Base-by-base conservation (phyloP, 2,329 filamentous ascomycete species). In the Bipolaris victoriae region DNA sequence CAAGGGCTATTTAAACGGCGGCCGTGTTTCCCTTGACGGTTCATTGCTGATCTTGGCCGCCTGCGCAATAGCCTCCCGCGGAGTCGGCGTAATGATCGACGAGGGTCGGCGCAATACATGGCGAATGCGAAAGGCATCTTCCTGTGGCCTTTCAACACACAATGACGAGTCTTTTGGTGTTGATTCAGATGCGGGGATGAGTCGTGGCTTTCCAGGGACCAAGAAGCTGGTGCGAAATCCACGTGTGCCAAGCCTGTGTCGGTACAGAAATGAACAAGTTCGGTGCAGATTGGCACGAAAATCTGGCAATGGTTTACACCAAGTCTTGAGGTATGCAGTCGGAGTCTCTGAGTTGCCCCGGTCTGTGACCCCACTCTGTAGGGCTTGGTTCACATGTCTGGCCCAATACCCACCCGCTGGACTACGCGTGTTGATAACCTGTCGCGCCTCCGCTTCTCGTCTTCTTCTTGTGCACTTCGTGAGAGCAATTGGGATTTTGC, bases 231-330 rank as follows among this genome's bases (percentile, higher is more conserved):
- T 55, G 58, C 55, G 15, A 53, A 56, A 55, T 5, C 58, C 65
- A 67, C 64, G 60, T 64, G 65, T 60, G 57, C 57, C 57, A 41
- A 55, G 56, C 48, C 55, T 43, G 45, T 31, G 56, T 61, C 66
- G 63, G 63, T 62, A 51, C 63, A 66, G 55, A 60, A 46, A 46
- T 26, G 24, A 46, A 62, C 61, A 64, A 63, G 49, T 29, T 68
- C 65, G 67, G 65, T 62, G 50, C 58, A 68, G 58, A 60, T 64
- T 41, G 46, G 45, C 58, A 69, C 65, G 63, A 69, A 61, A 3
- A 55, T 49, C 39, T 52, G 61, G 51, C 33, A 51, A 51, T 36
- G 49, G 60, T 47, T 54, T 51, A 47, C 58, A 41, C 37, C 15
- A 31, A 13, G 45, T 33, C 24, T 49, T 20, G 39, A 50, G 31